Evolutionary conservation across 2,329 filamentous ascomycete species (phyloP), one percentile per base, ranked within the genome.

Genomic region (Colletotrichum nymphaeae): DNA sequence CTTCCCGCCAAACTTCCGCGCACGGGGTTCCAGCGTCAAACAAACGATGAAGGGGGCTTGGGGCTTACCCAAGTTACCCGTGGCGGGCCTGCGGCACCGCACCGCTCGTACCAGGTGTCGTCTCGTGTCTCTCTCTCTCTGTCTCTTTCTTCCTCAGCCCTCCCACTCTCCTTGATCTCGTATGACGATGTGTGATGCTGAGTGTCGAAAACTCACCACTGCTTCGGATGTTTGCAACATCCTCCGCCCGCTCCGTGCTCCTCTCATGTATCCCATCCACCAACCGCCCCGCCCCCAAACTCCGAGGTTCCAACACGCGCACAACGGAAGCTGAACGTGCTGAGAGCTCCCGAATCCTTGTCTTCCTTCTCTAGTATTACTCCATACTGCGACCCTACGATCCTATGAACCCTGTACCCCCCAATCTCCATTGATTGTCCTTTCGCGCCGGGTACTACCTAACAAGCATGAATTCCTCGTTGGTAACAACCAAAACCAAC

Each of bases 11-110:
- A 19, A 16, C 49, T 22, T 32, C 67, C 55, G 42, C 63, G 49
- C 63, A 49, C 49, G 56, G 49, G 69, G 26, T 49, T 37, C 19
- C 49, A 37, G 65, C 64, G 56, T 68, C 57, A 58, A 58, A 68
- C 69, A 57, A 69, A 69, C 64, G 35, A 52, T 28, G 37, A 42
- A 42, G 37, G 37, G 37, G 37, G 37, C 14, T 37, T 46, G 42
- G 35, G 14, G 35, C n/a, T n/a, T n/a, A 37, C 42, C 35, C 35
- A 14, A 37, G 12, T 16, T 19, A 9, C 16, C 42, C 42, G 42
- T 46, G 42, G 22, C 12, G 30, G 30, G 30, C 30, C 30, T 32
- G 32, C 32, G 52, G 12, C 28, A 26, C 24, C 49, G 35, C 67
- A 37, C 28, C 28, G 35, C 49, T 37, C 57, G 8, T n/a, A 22